These are phyloP conservation scores for Phytophthora fragariae DNA, from an alignment of 352 stramenopile species.

Conservation along the genomic window DNA sequence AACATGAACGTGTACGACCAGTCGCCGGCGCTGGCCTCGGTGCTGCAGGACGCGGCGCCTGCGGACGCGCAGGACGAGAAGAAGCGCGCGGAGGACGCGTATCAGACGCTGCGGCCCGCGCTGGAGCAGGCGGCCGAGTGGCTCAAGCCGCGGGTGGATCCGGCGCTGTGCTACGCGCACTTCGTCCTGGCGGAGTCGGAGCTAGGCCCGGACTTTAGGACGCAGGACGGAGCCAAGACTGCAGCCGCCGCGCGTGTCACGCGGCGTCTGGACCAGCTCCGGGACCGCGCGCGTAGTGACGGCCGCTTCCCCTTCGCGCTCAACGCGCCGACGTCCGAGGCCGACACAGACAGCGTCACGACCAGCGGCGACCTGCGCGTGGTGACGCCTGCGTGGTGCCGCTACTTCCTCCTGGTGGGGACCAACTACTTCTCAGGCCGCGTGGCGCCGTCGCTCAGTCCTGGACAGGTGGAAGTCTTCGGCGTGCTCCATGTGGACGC, in stretches of 20 bases:
- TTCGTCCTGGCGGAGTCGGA: conserved; percentile 39
- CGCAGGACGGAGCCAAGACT: conserved; percentile 13
- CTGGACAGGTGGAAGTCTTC: conserved; percentile 62
- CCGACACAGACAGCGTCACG: conserved; percentile 19
- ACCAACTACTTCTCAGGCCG: conserved; percentile 69
- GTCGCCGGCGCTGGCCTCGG: conserved; percentile 33
- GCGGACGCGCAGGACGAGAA: conserved; percentile 29
- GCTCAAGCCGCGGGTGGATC: conserved; percentile 46
- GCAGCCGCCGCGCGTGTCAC: conserved; percentile 19
- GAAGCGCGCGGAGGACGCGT: conserved; percentile 39
- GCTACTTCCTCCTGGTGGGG: conserved; percentile 66
- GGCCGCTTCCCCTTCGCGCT: conserved; percentile 65
- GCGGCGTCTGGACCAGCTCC: conserved; percentile 44
- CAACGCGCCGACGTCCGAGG: conserved; percentile 12
- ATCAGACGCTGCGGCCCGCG: conserved; percentile 52
- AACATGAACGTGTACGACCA: conserved; percentile 57
- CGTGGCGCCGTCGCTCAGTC: conserved; percentile 56
- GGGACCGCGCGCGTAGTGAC: conserved; percentile 41
- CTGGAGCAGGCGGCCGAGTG: conserved; percentile 56
- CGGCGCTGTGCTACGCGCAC: conserved; percentile 61
- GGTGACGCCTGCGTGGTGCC: conserved; percentile 45
- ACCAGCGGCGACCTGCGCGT: conserved; percentile 56
- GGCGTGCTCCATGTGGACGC: conserved; percentile 63
- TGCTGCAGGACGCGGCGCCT: conserved; percentile 26
- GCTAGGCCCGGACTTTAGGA: conserved; percentile 6